These are phyloP conservation scores for Catenaria anguillulae DNA, from an alignment of 371 early-diverging fungal species.

Conservation along the genomic window DNA sequence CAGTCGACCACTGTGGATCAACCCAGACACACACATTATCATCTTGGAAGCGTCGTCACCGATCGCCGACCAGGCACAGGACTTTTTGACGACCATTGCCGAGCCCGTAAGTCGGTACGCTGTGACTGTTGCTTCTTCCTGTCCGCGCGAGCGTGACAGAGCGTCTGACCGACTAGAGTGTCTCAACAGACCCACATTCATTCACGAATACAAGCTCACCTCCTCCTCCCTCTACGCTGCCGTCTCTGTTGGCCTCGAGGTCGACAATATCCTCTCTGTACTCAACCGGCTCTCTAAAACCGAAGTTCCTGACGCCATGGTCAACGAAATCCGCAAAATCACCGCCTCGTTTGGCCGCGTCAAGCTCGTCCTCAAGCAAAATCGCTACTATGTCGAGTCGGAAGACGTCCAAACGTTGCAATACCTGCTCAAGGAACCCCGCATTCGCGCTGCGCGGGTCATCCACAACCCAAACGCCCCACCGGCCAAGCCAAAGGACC, in stretches of 20 bases:
- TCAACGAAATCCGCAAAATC: constrained; percentile 74
- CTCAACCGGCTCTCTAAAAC: constrained; percentile 83
- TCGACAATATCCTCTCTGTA: constrained; percentile 88
- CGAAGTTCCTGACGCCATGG: constrained; percentile 63
- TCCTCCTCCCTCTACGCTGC: constrained; percentile 98
- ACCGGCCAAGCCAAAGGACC: background rate
- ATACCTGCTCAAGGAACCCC: constrained; percentile 62
- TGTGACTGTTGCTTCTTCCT: no score
- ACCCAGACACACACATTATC: constrained; percentile 51
- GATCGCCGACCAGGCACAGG: constrained; percentile 87
- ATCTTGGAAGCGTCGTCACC: constrained; percentile 94
- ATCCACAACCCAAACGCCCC: constrained; percentile 17
- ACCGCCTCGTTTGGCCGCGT: constrained; percentile 95
- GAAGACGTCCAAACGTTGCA: constrained; percentile 73
- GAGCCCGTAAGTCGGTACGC: constrained; percentile 89
- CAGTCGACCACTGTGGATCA: constrained; percentile 90
- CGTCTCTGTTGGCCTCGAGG: constrained; percentile 94
- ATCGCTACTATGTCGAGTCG: constrained; percentile 87
- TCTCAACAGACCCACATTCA: constrained; percentile 73
- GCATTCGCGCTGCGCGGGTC: constrained; percentile 43
- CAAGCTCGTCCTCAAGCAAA: constrained; percentile 90
- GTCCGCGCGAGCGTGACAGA: background rate
- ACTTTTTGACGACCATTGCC: constrained; percentile 96
- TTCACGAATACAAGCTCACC: constrained; percentile 98
- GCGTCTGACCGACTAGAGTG: background rate